Base-by-base conservation (phyloP, 2,329 filamentous ascomycete species). In the Phoma sp. region DNA sequence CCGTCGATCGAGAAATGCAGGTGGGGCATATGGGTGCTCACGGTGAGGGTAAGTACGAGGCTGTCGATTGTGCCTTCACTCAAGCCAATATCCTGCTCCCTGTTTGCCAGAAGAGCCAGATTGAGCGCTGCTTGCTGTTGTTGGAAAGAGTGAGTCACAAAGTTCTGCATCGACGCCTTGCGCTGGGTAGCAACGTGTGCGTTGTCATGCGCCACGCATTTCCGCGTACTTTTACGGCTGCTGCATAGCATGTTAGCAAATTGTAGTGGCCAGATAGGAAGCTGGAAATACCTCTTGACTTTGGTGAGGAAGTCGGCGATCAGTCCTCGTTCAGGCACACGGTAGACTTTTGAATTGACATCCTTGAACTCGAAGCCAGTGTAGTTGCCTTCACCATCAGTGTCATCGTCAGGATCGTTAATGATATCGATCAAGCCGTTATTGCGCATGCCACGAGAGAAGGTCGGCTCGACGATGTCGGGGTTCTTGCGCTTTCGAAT, bases 81-180 rank as follows among this genome's bases (percentile, higher is more conserved):
- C 44, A 86, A 68, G 29, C 79, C 77, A 44, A 83, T 77, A 23
- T 81, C 78, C 47, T 75, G 74, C 58, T 80, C 77, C 60, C 80
- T 79, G 49, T 78, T 79, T 42, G 80, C 77, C 33, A 90, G 77
- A 57, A 83, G 81, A 39, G 82, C 79, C 29, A 91, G 78, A 56
- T 85, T 86, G 55, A 90, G 79, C 4, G 86, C 87, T 38, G 86
- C 82, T 67, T 89, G 87, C 67, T 88, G 82, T 70, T 89, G 84
- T 47, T 82, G 79, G 18, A 89, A 61, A 30, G 71, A 58, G 42
- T 66, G 69, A 57, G 63, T 63, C 35, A 68, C 58, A 46, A 72
- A 70, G 37, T 64, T 55, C 49, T 70, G 60, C 57, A 69, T 64
- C 24, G 65, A 63, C 29, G 59, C 53, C 49, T 67, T 64, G 58